Base-by-base conservation (phyloP, 208 protist species). In the Jaenimonas drosophilae region DNA sequence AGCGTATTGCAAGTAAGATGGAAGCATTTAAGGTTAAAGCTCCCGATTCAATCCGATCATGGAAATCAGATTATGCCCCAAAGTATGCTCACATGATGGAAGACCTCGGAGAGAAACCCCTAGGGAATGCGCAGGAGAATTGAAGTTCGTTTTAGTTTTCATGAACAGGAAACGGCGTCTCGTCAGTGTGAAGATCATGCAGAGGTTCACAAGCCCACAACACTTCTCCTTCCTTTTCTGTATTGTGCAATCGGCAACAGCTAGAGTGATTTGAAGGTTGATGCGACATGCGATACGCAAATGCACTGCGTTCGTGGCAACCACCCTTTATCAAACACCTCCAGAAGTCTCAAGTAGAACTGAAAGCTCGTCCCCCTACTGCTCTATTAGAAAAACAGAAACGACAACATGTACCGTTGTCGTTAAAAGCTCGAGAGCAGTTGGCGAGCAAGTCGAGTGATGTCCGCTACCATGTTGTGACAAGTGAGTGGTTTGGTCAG, bases 21-120 rank as follows among this genome's bases (percentile, higher is more conserved):
- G 84, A 92, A 48, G 49, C 62, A 1, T 74, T 87, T 43, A 92
- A 92, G 58, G 58, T 59, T 19, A 48, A 55, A 29, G 78, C 70
- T 11, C 84, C 84, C 14, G 79, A 85, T 39, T 53, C 77, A 6
- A 82, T 91, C 54, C 67, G 70, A 2, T 31, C 58, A 1, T 91
- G 76, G 75, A 91, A 87, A 53, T 48, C 71, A 17, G 82, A 91
- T 41, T 91, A 91, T 43, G 82, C 77, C 27, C 77, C 76, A 20
- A 87, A 85, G 56, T 91, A 88, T 43, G 74, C 72, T 6, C 71
- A 91, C 9, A 79, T 85, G 68, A 91, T 91, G 82, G 63, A 70
- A 41, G 75, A 91, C 28, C 47, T 83, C 24, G 66, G 68, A n/a
- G 47, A 48, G 11, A 39, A 55, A n/a, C 39, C n/a, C n/a, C n/a